Evolutionary conservation across 2,329 filamentous ascomycete genomes (phyloP), one percentile per base, ranked within the genome.

Genomic region (Sporothrix mexicana): DNA sequence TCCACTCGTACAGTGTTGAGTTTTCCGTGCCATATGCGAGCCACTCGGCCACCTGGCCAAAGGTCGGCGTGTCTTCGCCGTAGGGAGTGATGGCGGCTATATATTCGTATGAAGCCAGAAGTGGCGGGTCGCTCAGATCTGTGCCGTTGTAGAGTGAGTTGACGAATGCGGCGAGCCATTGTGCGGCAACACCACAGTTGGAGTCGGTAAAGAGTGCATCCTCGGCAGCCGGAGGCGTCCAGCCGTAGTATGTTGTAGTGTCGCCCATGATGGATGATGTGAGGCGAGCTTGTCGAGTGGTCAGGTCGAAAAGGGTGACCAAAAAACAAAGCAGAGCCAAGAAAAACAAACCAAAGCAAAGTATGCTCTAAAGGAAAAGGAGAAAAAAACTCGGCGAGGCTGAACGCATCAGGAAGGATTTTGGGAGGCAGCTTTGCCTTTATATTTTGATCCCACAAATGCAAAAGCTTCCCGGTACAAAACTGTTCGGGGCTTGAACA

Each of bases 1-100:
- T 73, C 5, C 6, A 9, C 1, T 53, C 6, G n/a, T 23, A 66
- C 25, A 59, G 25, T 10, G 36, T n/a, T 13, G 49, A 17, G 30
- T 59, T 36, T 20, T 3, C 8, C 20, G 30, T 10, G 25, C 23
- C 45, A 0, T 47, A 9, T 2, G 2, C n/a, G 20, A 55, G 57
- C 73, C 73, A 74, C 17, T 68, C 12, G 15, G 49, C 30, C 10
- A 55, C 51, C 62, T 74, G 73, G 30, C 71, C 73, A 12, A 62
- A 20, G 0, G 51, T 69, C 10, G 73, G 73, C 10, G 9, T 1
- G 1, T 45, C 45, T 10, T n/a, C 7, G 41, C 36, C 55, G 2
- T 59, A 41, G 20, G 73, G 73, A 1, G 71, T n/a, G 15, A 74
- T 5, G 49, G 51, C 68, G 15, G 13, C 0, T 0, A 72, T 45